phyloP scores from a whole-genome alignment of 306 rosid species.

The Vachellia collinsii region DNA sequence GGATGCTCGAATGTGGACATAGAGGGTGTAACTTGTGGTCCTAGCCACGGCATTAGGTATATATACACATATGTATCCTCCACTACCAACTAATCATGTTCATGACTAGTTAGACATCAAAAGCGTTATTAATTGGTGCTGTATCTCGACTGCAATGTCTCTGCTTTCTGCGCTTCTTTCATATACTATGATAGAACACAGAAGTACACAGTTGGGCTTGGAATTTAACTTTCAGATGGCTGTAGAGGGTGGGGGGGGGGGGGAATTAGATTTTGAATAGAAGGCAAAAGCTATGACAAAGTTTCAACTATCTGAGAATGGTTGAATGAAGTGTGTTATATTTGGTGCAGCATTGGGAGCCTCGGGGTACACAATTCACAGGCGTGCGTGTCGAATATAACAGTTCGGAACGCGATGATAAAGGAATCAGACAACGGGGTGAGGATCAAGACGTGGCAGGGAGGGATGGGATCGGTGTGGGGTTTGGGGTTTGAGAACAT shows the following conservation, averaged over 20 bases:
- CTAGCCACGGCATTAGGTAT: slow-evolving; percentile 96
- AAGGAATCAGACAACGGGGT: slow-evolving; percentile 88
- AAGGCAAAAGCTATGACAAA: not conserved
- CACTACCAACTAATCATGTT: slow-evolving; percentile 22
- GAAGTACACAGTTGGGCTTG: not conserved
- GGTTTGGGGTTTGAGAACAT: slow-evolving; percentile 68
- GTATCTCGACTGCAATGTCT: not conserved
- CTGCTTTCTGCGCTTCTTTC: not conserved
- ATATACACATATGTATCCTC: slow-evolving; percentile 9
- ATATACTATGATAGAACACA: too few relatives aligned
- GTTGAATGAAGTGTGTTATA: not conserved
- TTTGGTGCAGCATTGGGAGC: slow-evolving; percentile 85
- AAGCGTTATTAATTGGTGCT: not conserved
- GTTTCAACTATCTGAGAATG: not conserved
- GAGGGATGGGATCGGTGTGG: slow-evolving; percentile 79
- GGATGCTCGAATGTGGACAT: slow-evolving; percentile 83
- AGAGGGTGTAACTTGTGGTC: slow-evolving; percentile 86
- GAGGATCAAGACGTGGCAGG: slow-evolving; percentile 98
- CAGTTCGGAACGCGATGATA: slow-evolving; percentile 65
- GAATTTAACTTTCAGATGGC: too few relatives aligned
- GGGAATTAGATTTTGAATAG: too few relatives aligned
- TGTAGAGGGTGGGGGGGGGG: too few relatives aligned
- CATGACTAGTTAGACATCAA: not conserved
- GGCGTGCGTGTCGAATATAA: slow-evolving; percentile 90
- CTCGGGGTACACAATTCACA: slow-evolving; percentile 83